Base-by-base conservation (phyloP, 2,329 filamentous ascomycete species). In the Fusarium secorum region DNA sequence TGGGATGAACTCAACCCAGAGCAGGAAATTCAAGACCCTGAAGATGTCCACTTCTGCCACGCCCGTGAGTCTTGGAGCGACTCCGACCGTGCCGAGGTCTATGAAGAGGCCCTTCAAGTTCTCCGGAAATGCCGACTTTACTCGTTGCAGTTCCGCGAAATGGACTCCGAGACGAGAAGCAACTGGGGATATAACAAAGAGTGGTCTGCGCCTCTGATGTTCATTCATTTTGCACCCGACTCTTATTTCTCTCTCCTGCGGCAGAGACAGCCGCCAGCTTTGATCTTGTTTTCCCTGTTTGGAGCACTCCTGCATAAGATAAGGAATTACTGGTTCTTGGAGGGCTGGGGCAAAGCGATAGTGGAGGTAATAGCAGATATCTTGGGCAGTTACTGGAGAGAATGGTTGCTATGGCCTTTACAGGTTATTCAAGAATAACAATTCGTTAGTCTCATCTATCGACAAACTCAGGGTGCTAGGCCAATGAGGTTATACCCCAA, bases 21-120 rank as follows among this genome's bases (percentile, higher is more conserved):
- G 0, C n/a, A 24, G 11, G 46, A 4, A 4, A 20, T 1, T 4
- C 11, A 18, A 4, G 6, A 13, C 8, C 6, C 8, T 1, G 46
- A 49, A 15, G 30, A 49, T 13, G 11, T 2, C 8, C 13, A 35
- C 5, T 49, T 49, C 22, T 49, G 46, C 32, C 17, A 4, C 3
- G 22, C 30, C 11, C n/a, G 30, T 4, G n/a, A 49, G 1, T 24
- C 46, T 1, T 49, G 46, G 30, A 20, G 0, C 2, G 9, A 22
- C 6, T 35, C n/a, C 1, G 30, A 49, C 1, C 0, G 4, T 6
- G 8, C 46, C 0, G 6, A 26, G 1, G 17, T 49, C 2, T 49
- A 35, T 5, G 46, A 49, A 24, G 11, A 35, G n/a, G 46, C 46
- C 3, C 46, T 49, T 2, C 46, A 8, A 3, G 11, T 35, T 2